These are phyloP conservation scores for Pterocarpus macrocarpus DNA, from an alignment of 306 rosid genomes.

Conservation along the genomic window DNA sequence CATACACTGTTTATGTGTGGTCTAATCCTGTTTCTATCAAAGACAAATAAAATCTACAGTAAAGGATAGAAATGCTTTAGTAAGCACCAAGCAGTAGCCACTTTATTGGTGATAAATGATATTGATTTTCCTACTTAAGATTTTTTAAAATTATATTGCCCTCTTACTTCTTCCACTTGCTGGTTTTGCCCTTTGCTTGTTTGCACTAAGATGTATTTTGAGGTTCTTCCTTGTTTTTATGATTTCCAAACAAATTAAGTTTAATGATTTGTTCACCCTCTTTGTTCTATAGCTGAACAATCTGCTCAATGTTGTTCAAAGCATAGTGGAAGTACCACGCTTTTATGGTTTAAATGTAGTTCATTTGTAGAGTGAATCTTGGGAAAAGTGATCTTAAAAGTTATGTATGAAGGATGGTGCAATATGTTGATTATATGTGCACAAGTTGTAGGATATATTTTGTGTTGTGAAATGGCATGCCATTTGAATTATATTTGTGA, in stretches of 20 bases:
- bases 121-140: conserved; percentile 1
- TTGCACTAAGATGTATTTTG: conserved; percentile 2
- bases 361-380: conserved; percentile 24
- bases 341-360: conserved; percentile 15
- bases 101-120: conserved; percentile 4
- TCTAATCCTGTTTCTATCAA: neutral
- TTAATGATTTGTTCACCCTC: conserved; percentile 13
- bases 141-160: neutral
- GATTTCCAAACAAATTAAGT: conserved; percentile 9
- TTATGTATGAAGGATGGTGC: conserved; percentile 21
- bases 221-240: conserved; percentile 1
- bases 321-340: conserved; percentile 5
- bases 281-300: neutral
- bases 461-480: conserved; percentile 30
- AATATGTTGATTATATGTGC: conserved; percentile 2
- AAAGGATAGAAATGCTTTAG: neutral
- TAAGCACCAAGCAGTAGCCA: neutral
- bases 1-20: neutral
- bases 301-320: conserved; percentile 2
- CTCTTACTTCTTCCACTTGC: conserved; percentile 19
- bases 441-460: conserved; percentile 13
- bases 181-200: neutral
- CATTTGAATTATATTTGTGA: conserved; percentile 26
- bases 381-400: neutral
- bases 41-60: neutral